phyloP scores from a whole-genome alignment of 2,329 filamentous ascomycete species.

The Apiospora kogelbergensis region DNA sequence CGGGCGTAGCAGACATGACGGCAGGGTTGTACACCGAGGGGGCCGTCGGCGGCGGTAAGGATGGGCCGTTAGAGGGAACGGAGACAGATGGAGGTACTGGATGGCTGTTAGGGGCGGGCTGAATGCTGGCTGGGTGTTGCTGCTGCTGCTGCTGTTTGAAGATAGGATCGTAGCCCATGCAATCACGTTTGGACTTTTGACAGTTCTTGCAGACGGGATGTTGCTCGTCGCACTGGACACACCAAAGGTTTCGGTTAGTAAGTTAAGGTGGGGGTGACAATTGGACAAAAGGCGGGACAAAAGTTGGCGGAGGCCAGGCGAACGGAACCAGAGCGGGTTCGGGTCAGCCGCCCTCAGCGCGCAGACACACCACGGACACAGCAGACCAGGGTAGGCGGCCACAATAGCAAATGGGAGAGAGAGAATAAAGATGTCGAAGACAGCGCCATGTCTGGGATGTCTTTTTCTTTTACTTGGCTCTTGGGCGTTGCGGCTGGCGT shows the following conservation, averaged over 20 bases:
- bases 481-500: background rate
- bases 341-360: background rate
- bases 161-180: conserved; percentile 82
- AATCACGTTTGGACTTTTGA: conserved; percentile 85
- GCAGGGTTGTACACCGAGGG: conserved; percentile 21
- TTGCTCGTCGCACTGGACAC: conserved; percentile 83
- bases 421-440: background rate
- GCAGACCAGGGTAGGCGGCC: too few relatives aligned
- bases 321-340: background rate
- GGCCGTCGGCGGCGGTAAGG: conserved; percentile 24
- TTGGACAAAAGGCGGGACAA: background rate
- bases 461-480: background rate
- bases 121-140: conserved; percentile 66
- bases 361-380: too few relatives aligned
- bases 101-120: conserved; percentile 60
- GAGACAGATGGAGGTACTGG: conserved; percentile 26
- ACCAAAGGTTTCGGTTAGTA: background rate
- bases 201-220: conserved; percentile 91
- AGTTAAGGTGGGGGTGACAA: background rate
- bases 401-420: background rate
- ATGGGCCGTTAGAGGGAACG: conserved; percentile 24
- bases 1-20: conserved; percentile 39
- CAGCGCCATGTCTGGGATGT: background rate
- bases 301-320: background rate
- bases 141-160: conserved; percentile 68